Base-by-base conservation (phyloP, 78 protist genomes). In the Mastigamoeba balamuthi region DNA sequence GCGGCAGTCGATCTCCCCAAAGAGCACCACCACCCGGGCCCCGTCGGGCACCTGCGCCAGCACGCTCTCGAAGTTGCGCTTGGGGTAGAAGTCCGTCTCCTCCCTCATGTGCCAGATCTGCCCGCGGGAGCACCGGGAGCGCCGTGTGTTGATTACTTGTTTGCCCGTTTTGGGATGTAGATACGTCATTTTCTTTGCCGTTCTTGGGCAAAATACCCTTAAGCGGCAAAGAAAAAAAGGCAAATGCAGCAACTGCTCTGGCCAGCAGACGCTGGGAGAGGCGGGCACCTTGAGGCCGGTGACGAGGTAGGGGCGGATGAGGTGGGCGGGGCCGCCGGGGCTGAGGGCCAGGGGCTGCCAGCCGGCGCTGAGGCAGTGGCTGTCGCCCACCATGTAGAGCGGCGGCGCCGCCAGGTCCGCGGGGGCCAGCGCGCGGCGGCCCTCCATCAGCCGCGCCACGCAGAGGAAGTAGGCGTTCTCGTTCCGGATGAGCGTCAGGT, bases 1-100 rank as follows among this genome's bases (percentile, higher is more conserved):
- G 66, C 97, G 86, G 79, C 97, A 93, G 80, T 93, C 97, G 66
- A 93, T 93, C 69, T 93, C 97, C 58, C 97, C 95, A 64, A 93
- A 89, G 29, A 69, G 23, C 33, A 83, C 69, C 4, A 93, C 69
- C 38, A 86, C 85, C 25, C 1, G 3, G 10, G 87, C 35, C 17
- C 64, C 75, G 25, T 75, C n/a, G 1, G 88, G 88, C 1, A 84
- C 2, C 6, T 48, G 58, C 58, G 75, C 29, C 6, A 66, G 78
- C 1, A 83, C 89, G 42, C 39, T 43, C 42, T 81, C 28, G 41
- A 90, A 92, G 80, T 93, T 92, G 44, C 27, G 28, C 53, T 87
- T 92, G 6, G 97, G 95, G 81, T 84, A 93, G 90, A 93, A 93
- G 53, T 67, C 67, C 27, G 78, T 37, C 6, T 74, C 83, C 10